Percentiles rank a stretch among this genome's conserved stretches.
These are phyloP conservation scores for Theobroma cacao DNA, from an alignment of 345 rosid species.

Conservation along the genomic window DNA sequence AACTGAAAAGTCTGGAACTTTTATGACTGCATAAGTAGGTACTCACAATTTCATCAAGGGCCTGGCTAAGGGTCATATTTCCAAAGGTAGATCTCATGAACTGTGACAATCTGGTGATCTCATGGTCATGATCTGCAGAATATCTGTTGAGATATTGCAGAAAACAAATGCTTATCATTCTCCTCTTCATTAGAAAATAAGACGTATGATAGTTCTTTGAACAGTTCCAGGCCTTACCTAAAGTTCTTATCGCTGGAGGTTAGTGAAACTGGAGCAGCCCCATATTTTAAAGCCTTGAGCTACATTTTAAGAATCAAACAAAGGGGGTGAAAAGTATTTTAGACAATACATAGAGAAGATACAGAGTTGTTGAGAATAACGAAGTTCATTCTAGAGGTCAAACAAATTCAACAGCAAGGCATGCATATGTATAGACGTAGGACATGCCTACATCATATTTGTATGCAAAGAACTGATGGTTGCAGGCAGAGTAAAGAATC, in stretches of 20 bases:
- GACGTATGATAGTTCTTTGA: not conserved
- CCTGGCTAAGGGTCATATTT: conserved; percentile 46
- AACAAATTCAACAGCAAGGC: not conserved
- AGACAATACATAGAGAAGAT: not conserved
- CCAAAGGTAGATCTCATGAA: conserved; percentile 49
- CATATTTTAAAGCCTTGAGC: conserved; percentile 75
- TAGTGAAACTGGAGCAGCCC: conserved; percentile 54
- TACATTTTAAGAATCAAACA: conserved; percentile 28
- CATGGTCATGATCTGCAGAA: conserved; percentile 31
- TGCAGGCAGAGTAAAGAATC: too few species aligned
- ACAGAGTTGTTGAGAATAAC: not conserved
- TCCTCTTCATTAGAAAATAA: not conserved
- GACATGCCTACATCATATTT: not conserved
- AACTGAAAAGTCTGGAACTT: not conserved
- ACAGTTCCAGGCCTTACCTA: conserved; percentile 31
- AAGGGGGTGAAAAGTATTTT: not conserved
- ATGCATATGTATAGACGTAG: not conserved
- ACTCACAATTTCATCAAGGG: conserved; percentile 65
- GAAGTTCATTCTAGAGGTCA: not conserved
- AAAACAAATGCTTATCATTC: conserved; percentile 4
- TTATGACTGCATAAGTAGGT: not conserved
- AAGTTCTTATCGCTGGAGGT: conserved; percentile 26
- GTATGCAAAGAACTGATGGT: too few species aligned
- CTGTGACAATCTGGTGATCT: conserved; percentile 30
- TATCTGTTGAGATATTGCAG: conserved; percentile 21